Base-by-base conservation (phyloP, 1,284 basidiomycete genomes). In the Cutaneotrichosporon mucoides region DNA sequence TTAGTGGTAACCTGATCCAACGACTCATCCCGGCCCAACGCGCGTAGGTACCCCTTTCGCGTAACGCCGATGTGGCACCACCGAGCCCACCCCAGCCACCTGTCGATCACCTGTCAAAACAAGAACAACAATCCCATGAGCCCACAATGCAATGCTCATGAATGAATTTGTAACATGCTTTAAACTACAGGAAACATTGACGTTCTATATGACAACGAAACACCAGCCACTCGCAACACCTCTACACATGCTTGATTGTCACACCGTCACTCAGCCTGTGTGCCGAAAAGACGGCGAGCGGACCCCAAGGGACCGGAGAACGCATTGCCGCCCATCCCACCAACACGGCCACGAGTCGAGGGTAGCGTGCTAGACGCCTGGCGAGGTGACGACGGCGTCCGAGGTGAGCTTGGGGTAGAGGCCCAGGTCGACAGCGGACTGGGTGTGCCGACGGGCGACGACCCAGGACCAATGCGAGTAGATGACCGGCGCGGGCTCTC, bases 261-360 rank as follows among this genome's bases (percentile, higher is more conserved):
- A n/a, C n/a, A 33, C 34, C 46, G n/a, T 33, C 41, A 51, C 38
- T 51, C 49, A 10, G 37, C 24, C 4, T 56, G 50, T 6, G 56
- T 61, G 53, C 56, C 58, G 36, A 57, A 53, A 24, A 55, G 48
- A 7, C 60, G 60, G 36, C 60, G 60, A 35, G 56, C 10, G 10
- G 53, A 13, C 5, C 62, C 62, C 40, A 64, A 16, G 10, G 56
- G 50, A 2, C 62, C 62, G 7, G 62, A 43, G 35, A 64, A 64
- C 13, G 62, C 43, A 40, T 55, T 57, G 53, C 34, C 50, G 24
- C 24, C 24, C 24, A 24, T 3, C 24, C 47, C 42, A 10, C 41
- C 11, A 37, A 36, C 44, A 9, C 56, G 49, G 5, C 52, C 36
- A 40, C 62, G 59, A 35, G 50, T 54, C 47, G 55, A 37, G 12